A percentile compares a stretch with the other conserved stretches of the same genome.
Evolutionary conservation across 2,329 filamentous ascomycete genomes (phyloP).

Genomic region (Onygenales sp.): DNA sequence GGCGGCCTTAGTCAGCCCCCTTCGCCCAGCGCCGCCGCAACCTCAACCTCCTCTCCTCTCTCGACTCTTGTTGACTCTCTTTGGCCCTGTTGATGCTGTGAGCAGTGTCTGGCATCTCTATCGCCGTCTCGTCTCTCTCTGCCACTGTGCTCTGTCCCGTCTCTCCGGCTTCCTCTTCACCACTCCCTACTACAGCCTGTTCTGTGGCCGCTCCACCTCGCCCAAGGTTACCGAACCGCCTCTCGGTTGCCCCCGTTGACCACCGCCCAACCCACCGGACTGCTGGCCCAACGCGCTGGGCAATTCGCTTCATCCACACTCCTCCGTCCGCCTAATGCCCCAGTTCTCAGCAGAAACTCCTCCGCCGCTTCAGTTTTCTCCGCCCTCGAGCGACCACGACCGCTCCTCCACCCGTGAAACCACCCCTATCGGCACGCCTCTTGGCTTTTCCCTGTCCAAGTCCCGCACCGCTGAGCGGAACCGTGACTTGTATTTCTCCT

Average conservation of each 20-base stretch:
- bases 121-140: background rate
- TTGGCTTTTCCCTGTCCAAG: constrained; percentile 37
- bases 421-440: constrained; percentile 39
- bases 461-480: constrained; percentile 35
- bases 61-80: too few species aligned
- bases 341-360: constrained; percentile 40
- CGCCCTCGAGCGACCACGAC: constrained; percentile 37
- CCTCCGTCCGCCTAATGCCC: constrained; percentile 37
- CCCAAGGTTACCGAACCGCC: constrained; percentile 2
- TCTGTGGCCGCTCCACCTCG: background rate
- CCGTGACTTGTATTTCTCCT: constrained; percentile 32
- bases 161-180: background rate
- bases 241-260: background rate
- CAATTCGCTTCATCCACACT: constrained; percentile 3
- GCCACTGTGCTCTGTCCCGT: background rate
- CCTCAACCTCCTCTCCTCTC: too few species aligned
- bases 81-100: too few species aligned
- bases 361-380: constrained; percentile 44
- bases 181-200: background rate
- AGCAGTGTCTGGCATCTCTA: too few species aligned
- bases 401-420: constrained; percentile 43
- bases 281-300: background rate
- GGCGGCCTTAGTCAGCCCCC: too few species aligned
- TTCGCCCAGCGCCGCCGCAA: too few species aligned
- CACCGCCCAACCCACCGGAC: background rate